phyloP scores from a whole-genome alignment of 768 basidiomycete species.

The Rhizopogon vesiculosus region DNA sequence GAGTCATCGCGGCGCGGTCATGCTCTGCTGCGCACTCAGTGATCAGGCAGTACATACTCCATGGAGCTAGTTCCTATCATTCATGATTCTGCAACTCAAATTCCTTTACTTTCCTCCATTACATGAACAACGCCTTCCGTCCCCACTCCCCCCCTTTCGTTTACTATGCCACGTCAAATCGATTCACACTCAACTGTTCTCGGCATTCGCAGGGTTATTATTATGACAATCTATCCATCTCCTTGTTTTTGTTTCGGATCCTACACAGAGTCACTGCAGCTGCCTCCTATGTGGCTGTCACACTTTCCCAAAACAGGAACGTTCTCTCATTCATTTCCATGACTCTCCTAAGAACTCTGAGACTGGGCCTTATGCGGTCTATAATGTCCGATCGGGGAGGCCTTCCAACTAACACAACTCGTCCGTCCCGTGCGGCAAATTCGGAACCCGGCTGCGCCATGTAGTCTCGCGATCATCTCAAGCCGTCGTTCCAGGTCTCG shows the following conservation, averaged over 20 bases:
- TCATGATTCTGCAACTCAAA: neutral
- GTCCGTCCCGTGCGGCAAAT: neutral
- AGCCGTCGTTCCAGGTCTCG: too few relatives aligned
- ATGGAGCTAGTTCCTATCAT: neutral
- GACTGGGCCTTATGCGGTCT: neutral
- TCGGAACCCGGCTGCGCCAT: too few relatives aligned
- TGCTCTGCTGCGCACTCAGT: neutral
- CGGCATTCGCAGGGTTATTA: constrained; percentile 2
- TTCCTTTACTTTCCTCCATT: neutral
- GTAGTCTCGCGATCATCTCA: too few relatives aligned
- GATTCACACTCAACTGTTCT: constrained; percentile 1
- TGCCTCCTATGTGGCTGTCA: neutral
- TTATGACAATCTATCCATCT: neutral
- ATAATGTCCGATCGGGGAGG: neutral
- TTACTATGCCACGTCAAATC: neutral
- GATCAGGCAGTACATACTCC: neutral
- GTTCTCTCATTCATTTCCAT: neutral
- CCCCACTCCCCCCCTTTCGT: neutral
- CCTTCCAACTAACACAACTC: neutral
- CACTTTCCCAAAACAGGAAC: neutral
- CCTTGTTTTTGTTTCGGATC: neutral
- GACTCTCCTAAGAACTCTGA: neutral
- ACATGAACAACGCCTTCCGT: neutral
- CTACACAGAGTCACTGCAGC: too few relatives aligned
- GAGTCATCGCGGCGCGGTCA: neutral